Base-by-base conservation (phyloP, 2,329 filamentous ascomycete genomes). In the Xylaria sp. region DNA sequence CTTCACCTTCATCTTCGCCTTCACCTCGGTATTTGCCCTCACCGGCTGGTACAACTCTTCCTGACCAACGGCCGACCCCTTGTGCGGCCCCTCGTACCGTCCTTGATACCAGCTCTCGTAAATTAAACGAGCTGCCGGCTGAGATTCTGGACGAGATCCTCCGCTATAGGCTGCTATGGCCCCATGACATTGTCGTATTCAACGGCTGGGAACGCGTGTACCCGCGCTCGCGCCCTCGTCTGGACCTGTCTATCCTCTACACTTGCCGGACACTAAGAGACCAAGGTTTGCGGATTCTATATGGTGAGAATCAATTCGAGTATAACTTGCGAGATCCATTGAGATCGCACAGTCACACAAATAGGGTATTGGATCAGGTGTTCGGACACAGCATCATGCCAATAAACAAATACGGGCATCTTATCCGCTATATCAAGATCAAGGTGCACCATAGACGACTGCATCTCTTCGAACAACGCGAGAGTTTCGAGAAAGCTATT, bases 281-380 rank as follows among this genome's bases (percentile, higher is more conserved):
- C 0, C 83, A 86, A 73, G 82, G 81, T 1, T 70, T 79, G 1
- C 73, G 73, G 1, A 74, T 87, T 4, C 78, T 88, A 0, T 88
- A 85, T 66, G 82, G 83, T 2, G 77, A 81, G 34, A 88, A 88
- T 59, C 78, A 61, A 0, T 88, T 88, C 68, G 70, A 78, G 1
- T 87, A 88, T 69, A 76, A 79, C 8, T 75, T 87, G 13, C 81
- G 85, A 1, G 84, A 87, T 68, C 74, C 75, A 1, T 2, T 20
- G 10, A 39, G 56, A 13, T 44, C 65, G 65, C 15, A 71, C 58
- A 8, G 20, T 2, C 63, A 63, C 9, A 75, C 73, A 32, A 4
- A 34, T 10, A 23, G 2, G 1, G 68, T 75, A 3, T 28, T 70
- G n/a, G 39, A 66, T 1, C 72, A 71, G 60, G 80, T 84, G 28